These are phyloP conservation scores for Tylopilus sp. DNA, from an alignment of 768 basidiomycete species.

Conservation along the genomic window DNA sequence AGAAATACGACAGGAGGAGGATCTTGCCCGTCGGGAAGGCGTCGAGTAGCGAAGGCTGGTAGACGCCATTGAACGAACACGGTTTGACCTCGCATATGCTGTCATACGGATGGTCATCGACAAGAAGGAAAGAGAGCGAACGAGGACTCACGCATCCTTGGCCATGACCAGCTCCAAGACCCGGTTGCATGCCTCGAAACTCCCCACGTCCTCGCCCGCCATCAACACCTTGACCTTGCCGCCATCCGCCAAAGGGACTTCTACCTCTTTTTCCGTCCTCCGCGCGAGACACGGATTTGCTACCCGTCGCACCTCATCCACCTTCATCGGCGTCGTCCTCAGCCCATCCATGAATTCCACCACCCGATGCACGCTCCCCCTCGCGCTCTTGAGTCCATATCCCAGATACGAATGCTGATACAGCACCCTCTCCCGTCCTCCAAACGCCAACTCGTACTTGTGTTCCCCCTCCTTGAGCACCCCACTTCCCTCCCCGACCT, in stretches of 20 bases:
- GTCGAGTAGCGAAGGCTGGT: constrained; percentile 89
- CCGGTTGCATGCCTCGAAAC: constrained; percentile 82
- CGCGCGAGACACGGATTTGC: constrained; percentile 80
- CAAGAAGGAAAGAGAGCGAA: not conserved
- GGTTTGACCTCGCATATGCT: constrained; percentile 89
- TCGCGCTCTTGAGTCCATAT: constrained; percentile 89
- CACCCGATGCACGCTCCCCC: constrained; percentile 80
- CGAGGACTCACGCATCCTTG: constrained; percentile 75
- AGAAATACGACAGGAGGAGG: constrained; percentile 96
- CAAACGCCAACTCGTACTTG: constrained; percentile 81
- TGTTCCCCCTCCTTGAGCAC: constrained; percentile 80
- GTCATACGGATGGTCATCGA: not conserved
- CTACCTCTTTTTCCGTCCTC: constrained; percentile 59
- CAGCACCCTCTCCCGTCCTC: constrained; percentile 63
- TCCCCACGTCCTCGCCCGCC: constrained; percentile 77
- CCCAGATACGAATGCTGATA: constrained; percentile 99
- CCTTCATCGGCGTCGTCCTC: constrained; percentile 19
- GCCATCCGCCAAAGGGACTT: constrained; percentile 48
- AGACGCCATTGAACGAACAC: constrained; percentile 96
- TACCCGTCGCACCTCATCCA: constrained; percentile 6
- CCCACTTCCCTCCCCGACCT: constrained; percentile 33
- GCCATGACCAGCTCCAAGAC: constrained; percentile 88
- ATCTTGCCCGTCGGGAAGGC: constrained; percentile 84
- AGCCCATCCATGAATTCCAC: constrained; percentile 80
- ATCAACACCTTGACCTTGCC: constrained; percentile 69